Evolutionary conservation across 2,329 filamentous ascomycete genomes (phyloP), one percentile per base, ranked within the genome.

Genomic region (Pyrenophora teres): DNA sequence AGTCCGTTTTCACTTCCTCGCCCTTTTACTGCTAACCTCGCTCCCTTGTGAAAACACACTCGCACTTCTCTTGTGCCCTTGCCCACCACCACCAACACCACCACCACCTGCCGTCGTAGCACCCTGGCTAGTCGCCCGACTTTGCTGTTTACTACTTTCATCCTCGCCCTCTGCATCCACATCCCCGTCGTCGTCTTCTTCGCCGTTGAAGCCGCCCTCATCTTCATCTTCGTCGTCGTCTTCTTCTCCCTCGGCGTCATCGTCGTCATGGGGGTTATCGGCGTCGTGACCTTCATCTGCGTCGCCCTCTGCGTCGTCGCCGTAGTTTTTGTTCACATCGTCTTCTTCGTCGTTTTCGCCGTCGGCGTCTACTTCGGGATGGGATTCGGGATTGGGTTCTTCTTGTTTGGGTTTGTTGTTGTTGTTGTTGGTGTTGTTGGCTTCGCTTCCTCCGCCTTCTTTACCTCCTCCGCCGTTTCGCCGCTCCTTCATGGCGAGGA

Each of bases 51-150:
- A 93, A 46, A 95, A 72, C 27, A 92, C 89, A 71, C 90, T 95
- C 1, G 90, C 90, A 69, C 90, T 94, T 52, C 91, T 83, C 77
- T 95, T 95, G 58, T 88, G 87, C 0, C 56, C 56, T 9, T 44
- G 49, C 6, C 43, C 50, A 2, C 7, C 4, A 4, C 25, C 25
- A 8, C 9, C 5, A 2, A 4, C 25, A 27, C 25, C 25, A 27
- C 25, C 25, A 27, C 25, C 27, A 30, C 27, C 10, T 9, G 6
- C 8, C 21, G 21, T 23, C 6, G 50, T 12, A 10, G 40, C 57
- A 9, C 65, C 60, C 12, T 59, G 57, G 43, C 65, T 69, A 7
- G 60, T 65, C 3, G 62, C 70, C 16, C 65, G 57, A 48, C 63
- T 68, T 30, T 62, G 60, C 47, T 70, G 65, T 46, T 61, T 62